Evolutionary conservation across 2,329 filamentous ascomycete genomes (phyloP).

Genomic region (Didymosphaeria variabile): DNA sequence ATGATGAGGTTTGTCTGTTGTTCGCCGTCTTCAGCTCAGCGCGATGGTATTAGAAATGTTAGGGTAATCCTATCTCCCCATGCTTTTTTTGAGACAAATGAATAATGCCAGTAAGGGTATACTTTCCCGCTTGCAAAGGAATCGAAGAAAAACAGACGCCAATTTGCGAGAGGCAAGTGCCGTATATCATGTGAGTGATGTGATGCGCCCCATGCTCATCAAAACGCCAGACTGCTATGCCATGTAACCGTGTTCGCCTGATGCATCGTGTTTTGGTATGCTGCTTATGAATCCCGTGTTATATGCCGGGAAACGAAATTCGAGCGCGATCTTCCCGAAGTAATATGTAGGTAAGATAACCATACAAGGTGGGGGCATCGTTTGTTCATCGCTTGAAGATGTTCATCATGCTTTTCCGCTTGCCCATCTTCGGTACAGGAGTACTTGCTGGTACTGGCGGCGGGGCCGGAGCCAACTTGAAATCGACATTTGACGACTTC

Average conservation of each 20-base stretch:
- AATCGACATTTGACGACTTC: slow-evolving; percentile 19
- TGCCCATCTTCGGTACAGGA: slow-evolving; percentile 50
- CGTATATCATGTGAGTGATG: not conserved
- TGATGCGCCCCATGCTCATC: not conserved
- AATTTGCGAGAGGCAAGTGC: not conserved
- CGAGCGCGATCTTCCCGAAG: not conserved
- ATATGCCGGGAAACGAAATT: slow-evolving; percentile 1
- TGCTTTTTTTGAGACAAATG: not conserved
- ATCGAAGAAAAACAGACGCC: not conserved
- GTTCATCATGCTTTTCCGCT: slow-evolving; percentile 58
- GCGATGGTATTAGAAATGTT: slow-evolving; percentile 2
- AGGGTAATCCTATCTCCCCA: not conserved
- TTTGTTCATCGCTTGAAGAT: slow-evolving; percentile 51
- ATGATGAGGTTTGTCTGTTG: not conserved
- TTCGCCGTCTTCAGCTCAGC: not conserved
- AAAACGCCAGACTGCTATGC: slow-evolving; percentile 11
- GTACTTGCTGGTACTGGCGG: slow-evolving; percentile 45
- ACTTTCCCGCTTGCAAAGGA: not conserved
- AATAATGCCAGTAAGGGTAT: slow-evolving; percentile 15
- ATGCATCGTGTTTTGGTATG: slow-evolving; percentile 4
- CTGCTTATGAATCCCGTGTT: not conserved
- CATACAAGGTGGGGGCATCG: not conserved
- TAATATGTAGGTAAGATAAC: slow-evolving; percentile 1
- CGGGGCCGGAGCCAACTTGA: slow-evolving; percentile 20
- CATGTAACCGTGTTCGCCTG: slow-evolving; percentile 1